Conservation (phyloP, 2,329 filamentous ascomycete species). For the Trematosphaeria pertusa region DNA sequence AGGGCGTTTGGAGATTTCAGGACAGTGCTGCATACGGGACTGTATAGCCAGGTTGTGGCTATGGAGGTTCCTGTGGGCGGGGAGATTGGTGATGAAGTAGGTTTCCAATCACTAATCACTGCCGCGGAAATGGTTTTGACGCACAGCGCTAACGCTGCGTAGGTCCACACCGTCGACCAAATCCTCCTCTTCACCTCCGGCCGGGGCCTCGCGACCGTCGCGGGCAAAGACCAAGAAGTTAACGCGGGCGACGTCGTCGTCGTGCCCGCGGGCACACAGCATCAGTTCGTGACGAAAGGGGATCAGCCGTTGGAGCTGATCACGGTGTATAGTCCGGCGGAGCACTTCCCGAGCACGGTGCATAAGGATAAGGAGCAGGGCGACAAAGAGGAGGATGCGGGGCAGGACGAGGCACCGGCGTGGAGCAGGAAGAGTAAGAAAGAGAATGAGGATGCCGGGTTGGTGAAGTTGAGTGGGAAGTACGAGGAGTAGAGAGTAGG, state of each 20-base stretch:
- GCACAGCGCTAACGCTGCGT: conserved; percentile 4
- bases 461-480: conserved; percentile 56
- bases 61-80: conserved; percentile 70
- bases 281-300: conserved; percentile 70
- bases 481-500: too few species aligned
- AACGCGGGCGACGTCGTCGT: conserved; percentile 65
- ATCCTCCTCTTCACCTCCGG: conserved; percentile 70
- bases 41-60: conserved; percentile 68
- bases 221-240: conserved; percentile 64
- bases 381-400: conserved; percentile 67
- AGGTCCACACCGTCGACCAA: conserved; percentile 67
- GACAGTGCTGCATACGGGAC: conserved; percentile 67
- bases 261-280: conserved; percentile 70
- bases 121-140: too few species aligned
- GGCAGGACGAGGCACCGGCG: conserved; percentile 65
- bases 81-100: conserved; percentile 71
- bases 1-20: conserved; percentile 66
- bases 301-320: conserved; percentile 66
- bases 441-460: conserved; percentile 63
- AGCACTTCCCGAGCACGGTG: conserved; percentile 66
- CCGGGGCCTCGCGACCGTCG: conserved; percentile 64
- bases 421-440: conserved; percentile 65
- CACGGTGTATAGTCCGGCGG: conserved; percentile 68
- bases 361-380: conserved; percentile 70
- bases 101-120: conserved; percentile 6